Base-by-base conservation (phyloP, 768 basidiomycete genomes). In the Phanerodontia chrysosporium region DNA sequence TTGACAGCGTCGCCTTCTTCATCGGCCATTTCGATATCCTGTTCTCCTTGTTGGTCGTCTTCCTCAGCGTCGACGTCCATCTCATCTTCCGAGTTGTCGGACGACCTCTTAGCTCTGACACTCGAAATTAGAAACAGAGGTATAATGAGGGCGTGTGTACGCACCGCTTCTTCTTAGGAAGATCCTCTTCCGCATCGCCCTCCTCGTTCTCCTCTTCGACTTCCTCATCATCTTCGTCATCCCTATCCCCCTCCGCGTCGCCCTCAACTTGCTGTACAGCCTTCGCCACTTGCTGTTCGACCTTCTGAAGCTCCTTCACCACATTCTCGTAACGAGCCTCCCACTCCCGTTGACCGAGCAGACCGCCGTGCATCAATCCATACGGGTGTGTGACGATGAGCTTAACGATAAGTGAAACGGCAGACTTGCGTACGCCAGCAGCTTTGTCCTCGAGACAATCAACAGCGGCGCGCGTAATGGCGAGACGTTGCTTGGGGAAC, bases 321-420 rank as follows among this genome's bases (percentile, higher is more conserved):
- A 89, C 79, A 14, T 75, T 76, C 18, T 82, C 75, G 68, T 94
- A 95, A 42, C 89, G 78, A 25, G 77, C 78, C 65, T 92, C 83
- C 85, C 90, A 98, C 62, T 87, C 81, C 1, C 78, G 78, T 9
- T 86, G 73, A 54, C 85, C 83, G 52, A 99, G 74, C 46, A 82
- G 79, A 1, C 95, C 96, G 0, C 95, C 96, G 66, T 95, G 86
- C 74, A 89, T 80, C 16, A 84, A 65, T 0, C 87, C 89, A 70
- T 91, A 98, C 3, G 95, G 95, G 73, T 99, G 95, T 0, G 95
- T 98, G 58, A 80, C 59, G 49, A 98, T 73, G 27, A 98, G 76
- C 66, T 84, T 84, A 46, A 83, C 82, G 22, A 98, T 73, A 27
- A 98, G 75, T 21, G 84, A 80, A 46, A 90, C 86, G 21, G 95